Base-by-base conservation (phyloP, 495 filamentous ascomycete genomes). In the Aspergillus steynii region DNA sequence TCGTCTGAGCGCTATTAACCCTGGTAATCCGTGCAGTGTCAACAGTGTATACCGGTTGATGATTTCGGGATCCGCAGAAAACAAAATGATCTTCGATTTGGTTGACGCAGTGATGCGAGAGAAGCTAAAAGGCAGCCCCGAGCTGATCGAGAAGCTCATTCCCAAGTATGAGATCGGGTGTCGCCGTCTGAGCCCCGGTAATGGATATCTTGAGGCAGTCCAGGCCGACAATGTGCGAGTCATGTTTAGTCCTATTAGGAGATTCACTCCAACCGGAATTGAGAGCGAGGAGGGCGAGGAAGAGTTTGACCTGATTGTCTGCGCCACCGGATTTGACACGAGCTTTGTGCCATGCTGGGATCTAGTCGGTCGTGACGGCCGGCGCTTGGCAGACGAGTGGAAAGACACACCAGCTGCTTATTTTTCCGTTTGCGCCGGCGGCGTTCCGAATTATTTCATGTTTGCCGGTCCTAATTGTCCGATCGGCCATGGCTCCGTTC, bases 381-480 rank as follows among this genome's bases (percentile, higher is more conserved):
- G 63, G 20, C 64, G 59, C 12, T 58, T 79, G 9, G 62, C 45
- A 15, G 68, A 66, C 14, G 61, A 60, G 28, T 71, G 66, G 54
- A 53, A 63, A 7, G 52, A 74, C 8, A 68, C 67, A 1, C 65
- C 67, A 1, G 46, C 64, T 42, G 71, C 74, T 4, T 84, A 78
- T 50, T 70, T 83, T 46, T 66, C 68, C 9, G 67, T 80, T 12
- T 68, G 69, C 27, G 71, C 68, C 3, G 67, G 66, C 28, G 65
- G 70, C 3, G 75, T 80, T 48, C 80, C 82, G 0, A 83, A 83
- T 58, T 78, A 74, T 20, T 77, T 84, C 56, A 77, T 78, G 66
- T 70, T 87, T 47, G 75, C 79, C 31, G 86, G 86, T 4, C 85
- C 85, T 0, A 82, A 87, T 58, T 77, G 75, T 29, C 74, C 76